These are phyloP conservation scores for Petunia axillaris DNA, from an alignment of 257 asterid genomes.

Conservation along the genomic window DNA sequence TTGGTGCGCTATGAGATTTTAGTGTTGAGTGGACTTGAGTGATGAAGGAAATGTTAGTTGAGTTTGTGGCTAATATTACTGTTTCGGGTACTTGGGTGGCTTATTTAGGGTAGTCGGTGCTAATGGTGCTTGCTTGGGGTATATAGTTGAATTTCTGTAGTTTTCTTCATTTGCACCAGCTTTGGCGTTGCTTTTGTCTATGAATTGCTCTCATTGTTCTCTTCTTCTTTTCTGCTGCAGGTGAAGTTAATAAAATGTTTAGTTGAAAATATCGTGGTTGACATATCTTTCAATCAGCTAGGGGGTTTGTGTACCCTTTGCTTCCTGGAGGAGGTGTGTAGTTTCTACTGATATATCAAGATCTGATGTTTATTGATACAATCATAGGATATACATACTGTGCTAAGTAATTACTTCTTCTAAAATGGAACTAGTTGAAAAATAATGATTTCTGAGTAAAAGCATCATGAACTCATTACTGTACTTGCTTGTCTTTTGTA, in stretches of 20 bases:
- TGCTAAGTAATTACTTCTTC: conserved; percentile 24
- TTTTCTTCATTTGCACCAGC: neutral
- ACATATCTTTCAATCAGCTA: conserved; percentile 91
- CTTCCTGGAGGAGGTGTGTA: conserved; percentile 85
- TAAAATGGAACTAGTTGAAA: conserved; percentile 7
- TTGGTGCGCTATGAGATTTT: neutral
- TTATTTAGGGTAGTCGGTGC: neutral
- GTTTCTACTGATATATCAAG: conserved; percentile 25
- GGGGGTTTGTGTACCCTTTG: conserved; percentile 94
- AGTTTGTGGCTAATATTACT: conserved; percentile 14
- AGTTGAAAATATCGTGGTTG: conserved; percentile 93
- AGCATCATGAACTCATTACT: conserved; percentile 7
- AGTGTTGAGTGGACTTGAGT: neutral
- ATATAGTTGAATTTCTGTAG: conserved; percentile 7
- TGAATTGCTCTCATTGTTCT: conserved; percentile 26
- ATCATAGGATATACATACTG: neutral
- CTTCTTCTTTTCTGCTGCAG: conserved; percentile 43
- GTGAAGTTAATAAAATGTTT: conserved; percentile 88
- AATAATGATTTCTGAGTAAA: neutral
- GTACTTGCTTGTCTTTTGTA: conserved; percentile 42
- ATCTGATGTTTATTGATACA: conserved; percentile 18
- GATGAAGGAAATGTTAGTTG: conserved; percentile 7
- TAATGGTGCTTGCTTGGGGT: conserved; percentile 15
- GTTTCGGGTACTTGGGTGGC: neutral
- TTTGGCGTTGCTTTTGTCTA: neutral